Percentiles rank a stretch among this genome's conserved stretches.
phyloP scores from a whole-genome alignment of 371 early-diverging fungal species.

The Batkoa obscura region DNA sequence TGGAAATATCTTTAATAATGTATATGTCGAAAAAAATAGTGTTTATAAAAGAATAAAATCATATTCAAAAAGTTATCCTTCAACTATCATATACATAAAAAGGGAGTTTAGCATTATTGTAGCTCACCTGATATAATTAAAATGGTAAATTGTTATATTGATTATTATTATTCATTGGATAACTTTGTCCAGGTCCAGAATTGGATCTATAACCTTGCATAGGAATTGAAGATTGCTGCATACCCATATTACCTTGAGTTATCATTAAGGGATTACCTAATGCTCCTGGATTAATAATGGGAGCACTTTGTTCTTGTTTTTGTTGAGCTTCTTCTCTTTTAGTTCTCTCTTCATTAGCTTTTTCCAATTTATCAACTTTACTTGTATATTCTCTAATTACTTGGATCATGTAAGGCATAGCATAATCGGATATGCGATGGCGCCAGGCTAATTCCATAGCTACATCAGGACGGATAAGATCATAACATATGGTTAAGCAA shows the following conservation, averaged over 20 bases:
- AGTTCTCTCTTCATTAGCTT: slow-evolving; percentile 20
- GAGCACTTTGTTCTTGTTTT: slow-evolving; percentile 12
- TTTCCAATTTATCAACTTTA: slow-evolving; percentile 38
- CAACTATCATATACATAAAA: too few relatives aligned
- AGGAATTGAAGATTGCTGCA: neutral
- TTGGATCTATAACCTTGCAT: neutral
- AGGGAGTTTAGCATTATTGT: too few relatives aligned
- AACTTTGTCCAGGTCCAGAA: neutral
- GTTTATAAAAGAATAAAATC: too few relatives aligned
- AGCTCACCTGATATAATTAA: too few relatives aligned
- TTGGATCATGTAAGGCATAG: slow-evolving; percentile 94
- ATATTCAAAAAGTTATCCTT: too few relatives aligned
- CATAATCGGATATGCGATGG: slow-evolving; percentile 64
- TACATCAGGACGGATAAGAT: slow-evolving; percentile 77
- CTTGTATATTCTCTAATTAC: slow-evolving; percentile 53
- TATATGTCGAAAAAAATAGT: too few relatives aligned
- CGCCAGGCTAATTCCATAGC: slow-evolving; percentile 91
- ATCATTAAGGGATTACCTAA: slow-evolving; percentile 48
- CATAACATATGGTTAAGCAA: slow-evolving; percentile 79
- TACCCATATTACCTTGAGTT: slow-evolving; percentile 12
- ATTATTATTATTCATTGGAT: too few relatives aligned
- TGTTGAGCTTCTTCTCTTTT: slow-evolving; percentile 26
- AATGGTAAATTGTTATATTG: too few relatives aligned
- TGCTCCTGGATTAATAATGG: slow-evolving; percentile 13
- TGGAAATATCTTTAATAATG: too few relatives aligned